Base-by-base conservation (phyloP, 2,329 filamentous ascomycete genomes). In the Huntiella bhutanensis region DNA sequence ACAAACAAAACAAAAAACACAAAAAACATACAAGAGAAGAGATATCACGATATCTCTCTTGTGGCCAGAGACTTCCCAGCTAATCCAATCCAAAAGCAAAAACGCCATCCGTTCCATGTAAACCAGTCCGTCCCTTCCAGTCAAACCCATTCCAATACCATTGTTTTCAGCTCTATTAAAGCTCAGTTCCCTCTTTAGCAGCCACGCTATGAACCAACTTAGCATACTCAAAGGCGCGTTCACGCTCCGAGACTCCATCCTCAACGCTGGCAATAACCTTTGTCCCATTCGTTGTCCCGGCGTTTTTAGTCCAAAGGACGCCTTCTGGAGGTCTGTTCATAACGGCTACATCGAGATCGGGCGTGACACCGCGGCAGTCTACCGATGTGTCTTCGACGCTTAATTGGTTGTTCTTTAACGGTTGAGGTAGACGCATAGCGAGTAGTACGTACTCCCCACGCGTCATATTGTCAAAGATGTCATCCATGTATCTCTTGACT, bases 391-490 rank as follows among this genome's bases (percentile, higher is more conserved):
- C 22, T 28, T 28, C 22, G 22, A 28, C 8, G 22, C 22, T 28
- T 10, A 28, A 28, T 28, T 28, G 22, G 22, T 28, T 28, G 22
- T 28, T 28, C 22, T 28, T 28, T 3, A n/a, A 4, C 12, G 44
- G 44, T 42, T 67, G 67, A 0, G 76, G 75, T 11, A 82, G 63
- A 41, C 75, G 68, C 75, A 80, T 80, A 8, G 77, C 77, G 22
- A 81, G 62, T 16, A 80, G 60, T 3, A 80, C 66, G 54, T 80
- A 80, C 58, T 80, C 76, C 11, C 75, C 76, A 33, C 77, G 67
- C 6, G 75, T 80, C 68, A 76, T 78, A 51, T 71, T 77, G 49
- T 73, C 70, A 76, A 81, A 80, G 4, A 81, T 64, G 54, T 79
- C 71, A 55, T 80, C 71, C 77, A 82, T 81, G 53, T 81, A 80